Conservation (phyloP, 78 protist species). For the Creolimax fragrantissima region DNA sequence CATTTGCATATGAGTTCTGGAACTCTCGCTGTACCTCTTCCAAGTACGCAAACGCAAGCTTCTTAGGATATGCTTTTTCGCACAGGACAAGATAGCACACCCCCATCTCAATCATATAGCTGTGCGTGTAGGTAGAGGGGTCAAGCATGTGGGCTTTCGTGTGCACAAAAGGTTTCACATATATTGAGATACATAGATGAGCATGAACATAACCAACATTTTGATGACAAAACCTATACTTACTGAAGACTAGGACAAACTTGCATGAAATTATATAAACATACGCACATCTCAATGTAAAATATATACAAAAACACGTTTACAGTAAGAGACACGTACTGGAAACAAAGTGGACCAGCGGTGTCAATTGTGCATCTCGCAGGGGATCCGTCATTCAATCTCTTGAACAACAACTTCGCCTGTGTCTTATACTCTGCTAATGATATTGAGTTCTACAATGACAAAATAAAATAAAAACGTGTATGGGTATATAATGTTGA, state of each 20-base stretch:
- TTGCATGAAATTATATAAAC: neutral
- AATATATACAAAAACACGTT: neutral
- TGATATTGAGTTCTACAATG: neutral
- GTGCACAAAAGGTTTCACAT: too few species aligned
- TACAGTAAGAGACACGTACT: neutral
- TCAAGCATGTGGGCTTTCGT: neutral
- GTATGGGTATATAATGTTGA: too few species aligned
- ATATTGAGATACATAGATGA: too few species aligned
- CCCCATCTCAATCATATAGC: slow-evolving; percentile 53
- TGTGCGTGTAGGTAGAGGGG: neutral
- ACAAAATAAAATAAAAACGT: too few species aligned
- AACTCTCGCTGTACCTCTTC: slow-evolving; percentile 67
- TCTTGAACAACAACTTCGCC: slow-evolving; percentile 32
- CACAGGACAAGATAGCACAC: slow-evolving; percentile 59
- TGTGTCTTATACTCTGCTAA: slow-evolving; percentile 11
- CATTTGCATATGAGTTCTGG: slow-evolving; percentile 30
- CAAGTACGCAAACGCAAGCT: slow-evolving; percentile 57
- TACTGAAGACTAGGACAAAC: too few species aligned
- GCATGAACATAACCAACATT: too few species aligned
- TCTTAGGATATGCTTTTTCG: slow-evolving; percentile 64
- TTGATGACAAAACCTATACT: too few species aligned
- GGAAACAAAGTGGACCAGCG: slow-evolving; percentile 4
- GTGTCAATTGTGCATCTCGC: slow-evolving; percentile 9
- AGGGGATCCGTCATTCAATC: neutral
- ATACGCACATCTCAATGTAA: neutral